These are phyloP conservation scores for Pleurotus salmoneostramineus DNA, from an alignment of 768 basidiomycete genomes.

Conservation along the genomic window DNA sequence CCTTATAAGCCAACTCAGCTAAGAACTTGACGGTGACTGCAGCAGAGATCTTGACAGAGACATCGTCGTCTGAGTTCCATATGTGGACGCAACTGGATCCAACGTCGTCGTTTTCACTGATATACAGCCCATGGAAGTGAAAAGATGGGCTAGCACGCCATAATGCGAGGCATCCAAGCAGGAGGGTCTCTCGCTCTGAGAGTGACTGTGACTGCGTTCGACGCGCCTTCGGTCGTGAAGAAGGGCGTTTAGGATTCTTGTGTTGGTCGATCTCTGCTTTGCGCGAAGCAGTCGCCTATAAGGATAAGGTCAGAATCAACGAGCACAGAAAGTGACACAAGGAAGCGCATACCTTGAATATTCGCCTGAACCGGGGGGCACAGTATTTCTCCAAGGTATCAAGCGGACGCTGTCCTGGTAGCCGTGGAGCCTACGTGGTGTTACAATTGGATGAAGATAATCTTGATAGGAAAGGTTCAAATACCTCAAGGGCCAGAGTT, in stretches of 20 bases:
- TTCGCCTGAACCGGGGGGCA: conserved; percentile 44
- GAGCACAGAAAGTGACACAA: neutral
- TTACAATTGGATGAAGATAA: neutral
- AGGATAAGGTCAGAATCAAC: conserved; percentile 3
- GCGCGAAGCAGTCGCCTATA: conserved; percentile 44
- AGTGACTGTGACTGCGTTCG: conserved; percentile 53
- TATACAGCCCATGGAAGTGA: conserved; percentile 36
- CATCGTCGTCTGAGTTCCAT: conserved; percentile 63
- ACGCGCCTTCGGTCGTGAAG: conserved; percentile 58
- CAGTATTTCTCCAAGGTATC: conserved; percentile 42
- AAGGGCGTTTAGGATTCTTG: conserved; percentile 49
- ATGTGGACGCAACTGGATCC: conserved; percentile 42
- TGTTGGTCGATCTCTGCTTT: conserved; percentile 60
- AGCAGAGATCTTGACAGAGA: conserved; percentile 59
- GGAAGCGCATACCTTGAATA: conserved; percentile 45
- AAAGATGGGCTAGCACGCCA: conserved; percentile 60
- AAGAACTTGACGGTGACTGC: conserved; percentile 46
- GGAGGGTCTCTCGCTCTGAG: conserved; percentile 64
- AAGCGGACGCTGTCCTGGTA: conserved; percentile 55
- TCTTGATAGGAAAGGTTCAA: conserved; percentile 6
- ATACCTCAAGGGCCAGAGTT: conserved; percentile 64
- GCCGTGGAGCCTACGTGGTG: conserved; percentile 39
- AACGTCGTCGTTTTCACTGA: conserved; percentile 42
- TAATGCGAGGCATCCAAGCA: conserved; percentile 64
- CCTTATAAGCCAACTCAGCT: conserved; percentile 39